Percentiles rank a stretch among this genome's conserved stretches.
Evolutionary conservation across 2,329 filamentous ascomycete genomes (phyloP).

Genomic region (Calonectria pseudoturangicola): DNA sequence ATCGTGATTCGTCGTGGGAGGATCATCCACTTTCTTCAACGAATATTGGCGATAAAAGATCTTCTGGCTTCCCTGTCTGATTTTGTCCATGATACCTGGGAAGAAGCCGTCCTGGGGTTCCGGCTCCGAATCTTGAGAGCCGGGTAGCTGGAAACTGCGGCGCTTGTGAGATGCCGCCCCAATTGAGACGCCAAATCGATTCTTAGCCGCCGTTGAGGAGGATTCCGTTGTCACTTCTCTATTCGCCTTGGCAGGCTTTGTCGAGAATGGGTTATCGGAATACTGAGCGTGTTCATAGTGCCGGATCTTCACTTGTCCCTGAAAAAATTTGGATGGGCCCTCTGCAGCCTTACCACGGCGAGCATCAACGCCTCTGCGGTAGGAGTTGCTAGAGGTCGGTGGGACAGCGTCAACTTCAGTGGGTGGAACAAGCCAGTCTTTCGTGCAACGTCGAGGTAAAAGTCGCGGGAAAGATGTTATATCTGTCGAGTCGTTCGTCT

Average conservation of each 20-base stretch:
- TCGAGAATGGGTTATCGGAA: constrained; percentile 45
- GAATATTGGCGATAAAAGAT: constrained; percentile 51
- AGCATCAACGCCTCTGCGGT: constrained; percentile 58
- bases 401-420: constrained; percentile 42
- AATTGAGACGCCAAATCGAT: constrained; percentile 51
- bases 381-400: constrained; percentile 44
- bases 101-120: constrained; percentile 44
- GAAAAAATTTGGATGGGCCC: constrained; percentile 30
- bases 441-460: constrained; percentile 56
- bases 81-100: constrained; percentile 54
- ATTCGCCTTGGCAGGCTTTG: constrained; percentile 14
- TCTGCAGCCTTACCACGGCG: constrained; percentile 45
- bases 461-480: constrained; percentile 61
- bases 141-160: constrained; percentile 50
- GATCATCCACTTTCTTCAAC: constrained; percentile 39
- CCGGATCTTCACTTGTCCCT: constrained; percentile 41
- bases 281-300: constrained; percentile 49
- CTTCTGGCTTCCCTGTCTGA: constrained; percentile 54
- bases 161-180: constrained; percentile 52
- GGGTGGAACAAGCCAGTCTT: constrained; percentile 57
- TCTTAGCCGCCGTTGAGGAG: constrained; percentile 35
- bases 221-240: constrained; percentile 18
- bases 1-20: background rate
- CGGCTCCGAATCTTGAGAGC: constrained; percentile 27
- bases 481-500: constrained; percentile 48